phyloP scores from a whole-genome alignment of 2,329 filamentous ascomycete species.

The Stagonosporopsis tanaceti region DNA sequence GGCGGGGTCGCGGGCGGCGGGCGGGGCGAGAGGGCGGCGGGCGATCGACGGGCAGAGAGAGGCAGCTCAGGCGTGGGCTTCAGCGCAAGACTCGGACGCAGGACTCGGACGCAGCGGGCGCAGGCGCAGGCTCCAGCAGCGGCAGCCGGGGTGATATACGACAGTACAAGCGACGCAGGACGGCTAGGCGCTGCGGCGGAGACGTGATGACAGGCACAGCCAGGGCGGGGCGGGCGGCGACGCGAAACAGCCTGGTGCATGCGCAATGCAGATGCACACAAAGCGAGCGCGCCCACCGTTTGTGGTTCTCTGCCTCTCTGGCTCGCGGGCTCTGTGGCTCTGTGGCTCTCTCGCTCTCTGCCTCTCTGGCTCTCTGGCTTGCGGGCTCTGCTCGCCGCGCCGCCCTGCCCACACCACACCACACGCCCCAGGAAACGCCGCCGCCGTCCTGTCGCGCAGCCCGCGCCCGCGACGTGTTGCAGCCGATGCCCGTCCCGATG shows the following conservation, averaged over 20 bases:
- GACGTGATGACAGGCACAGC: constrained; percentile 26
- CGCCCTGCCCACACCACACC: constrained; percentile 13
- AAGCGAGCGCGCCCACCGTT: background rate
- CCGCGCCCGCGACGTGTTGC: constrained; percentile 21
- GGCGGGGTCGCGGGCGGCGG: constrained; percentile 3
- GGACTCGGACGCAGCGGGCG: too few relatives aligned
- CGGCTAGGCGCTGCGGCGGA: constrained; percentile 40
- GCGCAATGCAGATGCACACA: constrained; percentile 17
- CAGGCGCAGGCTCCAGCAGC: constrained; percentile 20
- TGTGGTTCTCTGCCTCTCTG: background rate
- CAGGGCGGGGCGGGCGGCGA: constrained; percentile 26
- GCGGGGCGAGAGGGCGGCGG: constrained; percentile 1
- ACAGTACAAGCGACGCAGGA: background rate
- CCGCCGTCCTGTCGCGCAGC: constrained; percentile 28
- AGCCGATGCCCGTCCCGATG: constrained; percentile 5
- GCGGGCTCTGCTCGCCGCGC: constrained; percentile 20
- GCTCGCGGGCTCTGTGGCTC: too few relatives aligned
- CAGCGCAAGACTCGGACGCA: too few relatives aligned
- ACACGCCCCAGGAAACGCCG: too few relatives aligned
- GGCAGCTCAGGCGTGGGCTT: background rate
- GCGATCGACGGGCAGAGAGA: constrained; percentile 13
- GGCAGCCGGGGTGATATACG: constrained; percentile 30
- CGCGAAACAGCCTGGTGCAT: constrained; percentile 17
- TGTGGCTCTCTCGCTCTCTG: constrained; percentile 6
- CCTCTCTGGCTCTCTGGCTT: too few relatives aligned